Evolutionary conservation across 2,329 filamentous ascomycete species (phyloP).

Genomic region (Apiospora malaysiana): DNA sequence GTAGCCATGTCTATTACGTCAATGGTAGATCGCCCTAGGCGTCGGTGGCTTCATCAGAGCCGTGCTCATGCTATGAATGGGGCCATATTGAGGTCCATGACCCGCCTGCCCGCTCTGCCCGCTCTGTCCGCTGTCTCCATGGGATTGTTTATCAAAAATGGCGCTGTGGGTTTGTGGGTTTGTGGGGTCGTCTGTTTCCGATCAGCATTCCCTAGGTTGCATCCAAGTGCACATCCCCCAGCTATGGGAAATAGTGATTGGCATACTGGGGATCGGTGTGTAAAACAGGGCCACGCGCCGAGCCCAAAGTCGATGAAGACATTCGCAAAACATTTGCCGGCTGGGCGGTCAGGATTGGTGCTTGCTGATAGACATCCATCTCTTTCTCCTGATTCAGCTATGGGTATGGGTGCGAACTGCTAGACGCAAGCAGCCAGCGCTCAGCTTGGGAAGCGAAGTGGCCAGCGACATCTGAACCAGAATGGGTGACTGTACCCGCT

Average conservation of each 20-base stretch:
- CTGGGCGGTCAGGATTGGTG: neutral
- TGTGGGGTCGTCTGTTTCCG: neutral
- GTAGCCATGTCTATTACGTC: slow-evolving; percentile 8
- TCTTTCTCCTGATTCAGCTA: neutral
- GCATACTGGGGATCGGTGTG: slow-evolving; percentile 24
- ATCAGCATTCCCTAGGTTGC: slow-evolving; percentile 13
- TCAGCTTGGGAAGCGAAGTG: neutral
- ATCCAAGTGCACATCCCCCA: slow-evolving; percentile 21
- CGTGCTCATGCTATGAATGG: neutral
- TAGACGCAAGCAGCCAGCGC: neutral
- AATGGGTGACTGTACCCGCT: neutral
- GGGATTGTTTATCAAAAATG: slow-evolving; percentile 7
- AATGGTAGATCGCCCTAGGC: neutral
- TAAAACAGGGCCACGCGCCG: slow-evolving; percentile 24
- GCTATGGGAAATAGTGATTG: slow-evolving; percentile 30
- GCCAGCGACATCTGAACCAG: neutral
- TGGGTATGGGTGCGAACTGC: neutral
- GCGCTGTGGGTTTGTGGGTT: neutral
- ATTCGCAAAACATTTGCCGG: slow-evolving; percentile 20
- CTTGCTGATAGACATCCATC: neutral
- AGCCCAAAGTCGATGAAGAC: slow-evolving; percentile 21
- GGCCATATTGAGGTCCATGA: neutral
- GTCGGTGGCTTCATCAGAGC: slow-evolving; percentile 2
- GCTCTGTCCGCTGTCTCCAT: neutral
- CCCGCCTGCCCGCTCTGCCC: neutral